Conservation (phyloP, 352 stramenopile genomes). For the Elongisporangium undulatum region DNA sequence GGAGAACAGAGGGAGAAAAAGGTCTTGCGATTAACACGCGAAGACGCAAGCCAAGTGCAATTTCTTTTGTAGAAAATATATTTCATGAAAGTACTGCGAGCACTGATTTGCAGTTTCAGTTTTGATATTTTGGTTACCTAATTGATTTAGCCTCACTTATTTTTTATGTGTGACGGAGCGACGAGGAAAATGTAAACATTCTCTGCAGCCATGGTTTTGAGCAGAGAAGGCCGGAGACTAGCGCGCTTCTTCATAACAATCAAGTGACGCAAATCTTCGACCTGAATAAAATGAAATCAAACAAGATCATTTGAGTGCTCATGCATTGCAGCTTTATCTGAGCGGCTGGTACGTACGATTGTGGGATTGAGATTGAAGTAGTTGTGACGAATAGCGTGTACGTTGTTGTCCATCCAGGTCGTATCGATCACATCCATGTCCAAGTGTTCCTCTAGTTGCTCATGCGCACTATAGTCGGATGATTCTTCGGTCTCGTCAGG, state of each 20-base stretch:
- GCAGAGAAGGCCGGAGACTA: conserved; percentile 11
- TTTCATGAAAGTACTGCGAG: not conserved
- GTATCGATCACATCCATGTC: conserved; percentile 78
- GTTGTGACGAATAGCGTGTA: conserved; percentile 61
- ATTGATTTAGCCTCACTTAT: conserved; percentile 7
- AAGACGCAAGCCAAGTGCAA: conserved; percentile 80
- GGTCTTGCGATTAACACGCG: conserved; percentile 64
- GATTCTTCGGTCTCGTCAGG: not conserved
- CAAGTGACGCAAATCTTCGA: conserved; percentile 32
- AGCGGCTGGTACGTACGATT: conserved; percentile 20
- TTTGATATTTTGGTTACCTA: not conserved
- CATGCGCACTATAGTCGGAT: not conserved
- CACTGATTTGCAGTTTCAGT: not conserved
- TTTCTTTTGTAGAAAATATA: conserved; percentile 48
- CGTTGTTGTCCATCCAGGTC: conserved; percentile 75
- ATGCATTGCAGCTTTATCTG: not conserved
- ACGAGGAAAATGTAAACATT: conserved; percentile 49
- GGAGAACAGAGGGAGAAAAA: conserved; percentile 17
- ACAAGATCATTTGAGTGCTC: conserved; percentile 1
- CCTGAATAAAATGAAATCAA: conserved; percentile 13
- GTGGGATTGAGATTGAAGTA: conserved; percentile 74
- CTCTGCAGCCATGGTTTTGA: conserved; percentile 12
- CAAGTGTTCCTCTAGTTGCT: conserved; percentile 22
- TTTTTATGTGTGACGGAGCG: conserved; percentile 24
- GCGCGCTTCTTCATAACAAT: conserved; percentile 25